These are phyloP conservation scores for Ustilago shanxiensis DNA, from an alignment of 1,284 basidiomycete species.

Conservation along the genomic window DNA sequence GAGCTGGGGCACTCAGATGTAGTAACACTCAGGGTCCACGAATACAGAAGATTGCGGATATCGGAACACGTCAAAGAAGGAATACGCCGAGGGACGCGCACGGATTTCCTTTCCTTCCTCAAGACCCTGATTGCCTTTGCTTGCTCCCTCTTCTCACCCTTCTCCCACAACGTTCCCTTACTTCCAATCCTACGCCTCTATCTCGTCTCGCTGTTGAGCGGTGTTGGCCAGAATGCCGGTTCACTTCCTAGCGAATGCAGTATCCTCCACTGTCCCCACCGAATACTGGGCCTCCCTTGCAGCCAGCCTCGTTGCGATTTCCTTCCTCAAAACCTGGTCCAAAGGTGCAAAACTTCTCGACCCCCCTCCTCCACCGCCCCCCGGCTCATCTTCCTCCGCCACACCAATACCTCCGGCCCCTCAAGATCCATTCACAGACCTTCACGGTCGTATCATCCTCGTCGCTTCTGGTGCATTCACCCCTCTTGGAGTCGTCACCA, in stretches of 20 bases:
- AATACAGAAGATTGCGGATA: background rate
- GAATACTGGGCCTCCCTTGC: conserved; percentile 53
- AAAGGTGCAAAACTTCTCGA: conserved; percentile 50
- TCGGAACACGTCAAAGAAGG: background rate
- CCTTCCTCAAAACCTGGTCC: conserved; percentile 57
- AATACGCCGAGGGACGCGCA: conserved; percentile 10
- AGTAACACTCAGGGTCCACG: background rate
- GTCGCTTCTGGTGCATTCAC: conserved; percentile 59
- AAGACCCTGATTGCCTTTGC: conserved; percentile 4
- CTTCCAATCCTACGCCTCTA: background rate
- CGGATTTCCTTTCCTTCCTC: conserved; percentile 11
- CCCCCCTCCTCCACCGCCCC: conserved; percentile 10
- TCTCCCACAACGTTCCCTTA: background rate
- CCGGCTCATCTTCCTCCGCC: conserved; percentile 5
- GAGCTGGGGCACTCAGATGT: background rate
- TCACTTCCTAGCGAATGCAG: conserved; percentile 41
- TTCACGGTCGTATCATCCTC: conserved; percentile 54
- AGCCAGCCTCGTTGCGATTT: conserved; percentile 29
- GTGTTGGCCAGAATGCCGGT: conserved; percentile 50
- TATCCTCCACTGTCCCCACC: conserved; percentile 33
- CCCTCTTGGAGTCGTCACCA: conserved; percentile 56
- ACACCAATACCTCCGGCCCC: background rate
- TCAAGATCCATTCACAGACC: conserved; percentile 24
- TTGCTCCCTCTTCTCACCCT: background rate
- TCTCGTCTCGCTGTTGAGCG: background rate